Base-by-base conservation (phyloP, 2,329 filamentous ascomycete species). In the Falciphora oryzae region DNA sequence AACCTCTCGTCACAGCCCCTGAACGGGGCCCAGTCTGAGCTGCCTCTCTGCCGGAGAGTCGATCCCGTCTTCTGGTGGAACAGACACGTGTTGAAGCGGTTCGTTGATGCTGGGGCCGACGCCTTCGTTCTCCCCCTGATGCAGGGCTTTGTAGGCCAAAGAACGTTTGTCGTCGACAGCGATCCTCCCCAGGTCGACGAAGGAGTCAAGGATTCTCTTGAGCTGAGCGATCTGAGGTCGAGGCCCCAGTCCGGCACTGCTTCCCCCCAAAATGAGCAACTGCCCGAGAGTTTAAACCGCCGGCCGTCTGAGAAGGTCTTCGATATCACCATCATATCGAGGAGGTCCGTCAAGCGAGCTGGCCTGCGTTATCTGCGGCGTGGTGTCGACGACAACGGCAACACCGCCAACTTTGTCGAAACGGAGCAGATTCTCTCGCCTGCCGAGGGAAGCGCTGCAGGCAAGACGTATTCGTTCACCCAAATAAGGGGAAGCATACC, bases 41-140 rank as follows among this genome's bases (percentile, higher is more conserved):
- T 53, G 4, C 44, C 44, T 22, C 44, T 53, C 10, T 53, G 6
- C 22, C 6, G 44, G 44, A 53, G 18, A 25, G 92, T 89, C 28
- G 92, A 97, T 74, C 84, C 86, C 38, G 76, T 88, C 73, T 98
- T 89, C 76, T 98, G 97, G 75, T 99, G 95, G 94, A 99, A 99
- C 72, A 83, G 83, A 31, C 82, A 92, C 72, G 82, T 97, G 18
- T 78, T 91, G 31, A 77, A 83, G 32, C 88, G 90, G 0, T 93
- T 99, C 67, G 84, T 92, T 61, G 84, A 90, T 25, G 82, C 84
- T n/a, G 88, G 90, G 0, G 85, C 91, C 28, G 85, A 92, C 70
- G 79, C 81, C 0, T 83, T 96, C 64, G 82, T 90, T 1, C 77
- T 98, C 28, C 95, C 95, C 2, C 70, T 99, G 4, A 90, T 99